phyloP scores from a whole-genome alignment of 1,284 basidiomycete species.

The Xerocomus minutiporus region DNA sequence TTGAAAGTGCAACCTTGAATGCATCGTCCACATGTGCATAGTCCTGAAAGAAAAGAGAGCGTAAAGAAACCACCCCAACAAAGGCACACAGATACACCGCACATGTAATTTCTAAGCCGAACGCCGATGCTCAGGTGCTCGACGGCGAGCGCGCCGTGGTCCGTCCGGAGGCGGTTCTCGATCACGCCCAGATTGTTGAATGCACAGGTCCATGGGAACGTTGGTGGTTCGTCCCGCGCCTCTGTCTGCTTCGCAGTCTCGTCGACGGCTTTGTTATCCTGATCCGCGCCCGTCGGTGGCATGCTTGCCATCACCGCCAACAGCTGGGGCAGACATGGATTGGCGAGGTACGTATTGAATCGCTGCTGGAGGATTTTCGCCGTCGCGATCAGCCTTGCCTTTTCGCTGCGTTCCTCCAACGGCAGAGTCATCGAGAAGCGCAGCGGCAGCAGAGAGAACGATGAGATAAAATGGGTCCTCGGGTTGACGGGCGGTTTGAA shows the following conservation, averaged over 20 bases:
- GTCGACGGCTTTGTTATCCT: background rate
- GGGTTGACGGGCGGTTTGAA: constrained; percentile 18
- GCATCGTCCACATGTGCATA: constrained; percentile 21
- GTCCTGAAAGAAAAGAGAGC: constrained; percentile 2
- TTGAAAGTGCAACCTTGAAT: constrained; percentile 17
- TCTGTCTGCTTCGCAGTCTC: too few relatives aligned
- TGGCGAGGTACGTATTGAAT: constrained; percentile 13
- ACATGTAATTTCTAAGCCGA: constrained; percentile 11
- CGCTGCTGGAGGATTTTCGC: constrained; percentile 13
- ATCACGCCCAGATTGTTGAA: constrained; percentile 17
- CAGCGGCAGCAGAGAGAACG: constrained; percentile 10
- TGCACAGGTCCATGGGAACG: constrained; percentile 8
- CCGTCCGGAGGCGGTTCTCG: constrained; percentile 12
- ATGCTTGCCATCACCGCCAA: background rate
- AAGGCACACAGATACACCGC: background rate
- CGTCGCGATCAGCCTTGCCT: constrained; percentile 11
- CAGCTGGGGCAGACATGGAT: constrained; percentile 18
- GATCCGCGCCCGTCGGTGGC: too few relatives aligned
- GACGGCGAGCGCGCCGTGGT: constrained; percentile 4
- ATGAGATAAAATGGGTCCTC: constrained; percentile 18
- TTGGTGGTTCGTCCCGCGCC: background rate
- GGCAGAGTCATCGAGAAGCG: constrained; percentile 18
- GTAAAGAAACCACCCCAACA: background rate
- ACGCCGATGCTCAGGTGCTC: constrained; percentile 6
- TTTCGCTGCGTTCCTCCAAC: constrained; percentile 12